A percentile compares a stretch with the other conserved stretches of the same genome.
Evolutionary conservation across 2,329 filamentous ascomycete genomes (phyloP).

Genomic region (Aspergillus versicolor): DNA sequence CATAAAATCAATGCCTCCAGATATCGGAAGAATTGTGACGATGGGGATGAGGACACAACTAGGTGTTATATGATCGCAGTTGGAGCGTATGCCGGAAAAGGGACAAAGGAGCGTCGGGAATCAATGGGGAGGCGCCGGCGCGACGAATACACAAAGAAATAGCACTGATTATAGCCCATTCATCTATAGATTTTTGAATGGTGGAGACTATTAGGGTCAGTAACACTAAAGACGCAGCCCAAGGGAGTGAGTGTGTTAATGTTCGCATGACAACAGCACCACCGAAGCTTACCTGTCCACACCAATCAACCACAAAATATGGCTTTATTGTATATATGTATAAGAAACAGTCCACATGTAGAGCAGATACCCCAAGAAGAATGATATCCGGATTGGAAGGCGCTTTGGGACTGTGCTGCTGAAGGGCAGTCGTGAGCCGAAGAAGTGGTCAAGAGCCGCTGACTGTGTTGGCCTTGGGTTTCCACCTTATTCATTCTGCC

Average conservation of each 20-base stretch:
- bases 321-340: constrained; percentile 2
- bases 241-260: constrained; percentile 19
- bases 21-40: neutral
- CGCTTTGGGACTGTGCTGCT: neutral
- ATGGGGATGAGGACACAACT: neutral
- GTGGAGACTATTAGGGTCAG: constrained; percentile 11
- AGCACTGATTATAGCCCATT: constrained; percentile 7
- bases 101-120: constrained; percentile 7
- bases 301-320: neutral
- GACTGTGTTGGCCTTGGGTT: constrained; percentile 10
- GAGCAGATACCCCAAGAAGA: neutral
- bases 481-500: constrained; percentile 15
- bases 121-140: constrained; percentile 4
- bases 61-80: neutral
- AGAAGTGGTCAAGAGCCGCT: constrained; percentile 12
- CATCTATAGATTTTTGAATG: constrained; percentile 10
- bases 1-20: neutral
- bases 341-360: neutral
- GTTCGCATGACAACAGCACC: constrained; percentile 10
- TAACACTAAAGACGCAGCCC: constrained; percentile 12
- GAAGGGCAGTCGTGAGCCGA: constrained; percentile 1
- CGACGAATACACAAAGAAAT: constrained; percentile 5
- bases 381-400: neutral
- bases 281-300: constrained; percentile 10
- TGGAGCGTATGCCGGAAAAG: neutral